These are phyloP conservation scores for Toxoplasma gondii DNA, from an alignment of 169 alveolate species.

Conservation along the genomic window DNA sequence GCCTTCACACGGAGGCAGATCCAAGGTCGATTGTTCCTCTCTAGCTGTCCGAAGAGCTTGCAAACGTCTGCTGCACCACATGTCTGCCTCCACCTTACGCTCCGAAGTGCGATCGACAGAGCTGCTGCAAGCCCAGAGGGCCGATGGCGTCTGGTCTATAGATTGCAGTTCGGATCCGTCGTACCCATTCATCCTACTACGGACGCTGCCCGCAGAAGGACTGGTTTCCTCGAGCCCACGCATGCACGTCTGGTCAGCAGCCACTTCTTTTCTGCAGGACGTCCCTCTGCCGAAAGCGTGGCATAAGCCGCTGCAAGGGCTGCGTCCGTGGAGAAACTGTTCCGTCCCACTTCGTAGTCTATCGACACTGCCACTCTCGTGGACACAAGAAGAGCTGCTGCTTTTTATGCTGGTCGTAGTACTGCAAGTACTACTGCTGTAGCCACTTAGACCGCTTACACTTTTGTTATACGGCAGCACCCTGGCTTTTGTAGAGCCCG, in stretches of 20 bases:
- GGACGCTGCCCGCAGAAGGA: neutral
- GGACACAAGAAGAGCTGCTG: neutral
- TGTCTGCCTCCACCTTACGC: neutral
- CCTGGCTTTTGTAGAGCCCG: neutral
- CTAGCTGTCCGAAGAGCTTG: neutral
- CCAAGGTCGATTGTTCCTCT: no score
- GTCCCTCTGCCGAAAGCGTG: neutral
- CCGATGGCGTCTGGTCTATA: neutral
- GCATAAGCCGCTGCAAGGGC: neutral
- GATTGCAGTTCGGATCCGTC: neutral
- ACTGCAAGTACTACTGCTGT: constrained; percentile 24
- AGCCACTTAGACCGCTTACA: neutral
- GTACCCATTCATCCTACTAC: neutral
- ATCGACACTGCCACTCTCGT: neutral
- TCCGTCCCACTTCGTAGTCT: neutral
- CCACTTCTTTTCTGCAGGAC: neutral
- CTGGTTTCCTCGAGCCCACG: neutral
- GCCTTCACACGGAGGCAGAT: no score
- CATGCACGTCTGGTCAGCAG: neutral
- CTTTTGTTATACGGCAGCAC: neutral
- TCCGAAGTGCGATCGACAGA: neutral
- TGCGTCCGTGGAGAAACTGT: neutral
- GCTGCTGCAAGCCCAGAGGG: neutral
- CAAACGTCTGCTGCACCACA: neutral
- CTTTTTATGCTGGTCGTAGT: constrained; percentile 15